Percentiles rank a stretch among this genome's conserved stretches.
Evolutionary conservation across 2,329 filamentous ascomycete genomes (phyloP).

Genomic region (Fusarium kyushuense): DNA sequence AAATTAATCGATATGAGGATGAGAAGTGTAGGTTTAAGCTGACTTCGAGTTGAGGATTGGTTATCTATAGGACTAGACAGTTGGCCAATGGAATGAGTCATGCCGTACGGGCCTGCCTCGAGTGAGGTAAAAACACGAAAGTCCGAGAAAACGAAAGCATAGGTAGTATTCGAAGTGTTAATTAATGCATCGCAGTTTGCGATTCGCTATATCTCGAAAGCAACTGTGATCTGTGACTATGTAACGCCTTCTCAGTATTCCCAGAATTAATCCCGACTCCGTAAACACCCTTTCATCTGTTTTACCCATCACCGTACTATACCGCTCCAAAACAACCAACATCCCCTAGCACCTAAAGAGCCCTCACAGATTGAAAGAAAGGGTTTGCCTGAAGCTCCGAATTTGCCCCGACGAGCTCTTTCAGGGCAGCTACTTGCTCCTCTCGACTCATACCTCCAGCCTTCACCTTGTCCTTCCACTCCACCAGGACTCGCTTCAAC

Average conservation of each 20-base stretch:
- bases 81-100: conserved; percentile 25
- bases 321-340: neutral
- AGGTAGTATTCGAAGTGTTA: neutral
- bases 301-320: conserved; percentile 4
- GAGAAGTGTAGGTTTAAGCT: neutral
- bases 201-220: conserved; percentile 14
- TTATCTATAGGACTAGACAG: neutral
- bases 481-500: conserved; percentile 83
- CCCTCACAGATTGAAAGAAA: conserved; percentile 76
- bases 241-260: conserved; percentile 21
- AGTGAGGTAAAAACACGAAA: neutral
- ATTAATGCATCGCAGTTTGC: neutral
- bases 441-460: conserved; percentile 72
- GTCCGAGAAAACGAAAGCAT: neutral
- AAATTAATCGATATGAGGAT: neutral
- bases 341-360: conserved; percentile 55
- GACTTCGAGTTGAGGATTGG: neutral
- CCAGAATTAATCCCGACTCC: conserved; percentile 15
- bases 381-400: conserved; percentile 72
- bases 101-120: neutral
- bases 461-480: conserved; percentile 85
- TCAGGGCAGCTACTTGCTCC: conserved; percentile 83
- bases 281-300: conserved; percentile 26
- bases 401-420: conserved; percentile 81
- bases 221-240: conserved; percentile 12